Base-by-base conservation (phyloP, 306 rosid species). In the Trichosanthes cucumerina region DNA sequence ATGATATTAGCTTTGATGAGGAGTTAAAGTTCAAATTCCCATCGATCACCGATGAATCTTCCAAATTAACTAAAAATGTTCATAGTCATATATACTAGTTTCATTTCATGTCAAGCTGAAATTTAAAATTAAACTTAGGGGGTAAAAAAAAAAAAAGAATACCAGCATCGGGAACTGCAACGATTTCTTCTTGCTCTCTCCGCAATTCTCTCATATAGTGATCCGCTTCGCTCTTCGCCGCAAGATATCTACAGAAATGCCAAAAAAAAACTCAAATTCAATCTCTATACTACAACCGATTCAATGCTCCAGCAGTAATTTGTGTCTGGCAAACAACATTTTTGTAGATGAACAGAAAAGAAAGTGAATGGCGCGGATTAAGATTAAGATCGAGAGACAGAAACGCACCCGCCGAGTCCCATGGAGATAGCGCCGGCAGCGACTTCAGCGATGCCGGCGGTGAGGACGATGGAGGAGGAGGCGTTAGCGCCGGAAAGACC, bases 341-440 rank as follows among this genome's bases (percentile, higher is more conserved):
- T 76, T 76, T 76, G 69, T 39, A 16, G 64, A 56, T 57, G 21
- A 38, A 41, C 44, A 75, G 66, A 78, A 78, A 26, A 56, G 21
- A 78, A 26, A 56, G 21, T 10, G 44, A 39, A n/a, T 49, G 16
- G 34, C n/a, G 4, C 16, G 2, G 7, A 10, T 44, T 14, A 21
- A 72, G 12, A 41, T 4, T 28, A 28, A 41, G 7, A 44, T 7
- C 9, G 49, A 44, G 1, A 49, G 16, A 14, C 19, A 56, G 24
- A 8, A 7, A 78, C n/a, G 44, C 39, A 78, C 81, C 81, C 81
- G 60, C 81, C 93, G 80, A 88, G 91, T 1, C 91, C 93, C 93
- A 90, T 90, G 81, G 93, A 90, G 75, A 90, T 90, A 70, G 93
- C 88, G 54, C 93, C 93, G 47, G 93, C 93, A 14, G 87, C 93